phyloP scores from a whole-genome alignment of 768 basidiomycete genomes.

The Podaxis sp. region DNA sequence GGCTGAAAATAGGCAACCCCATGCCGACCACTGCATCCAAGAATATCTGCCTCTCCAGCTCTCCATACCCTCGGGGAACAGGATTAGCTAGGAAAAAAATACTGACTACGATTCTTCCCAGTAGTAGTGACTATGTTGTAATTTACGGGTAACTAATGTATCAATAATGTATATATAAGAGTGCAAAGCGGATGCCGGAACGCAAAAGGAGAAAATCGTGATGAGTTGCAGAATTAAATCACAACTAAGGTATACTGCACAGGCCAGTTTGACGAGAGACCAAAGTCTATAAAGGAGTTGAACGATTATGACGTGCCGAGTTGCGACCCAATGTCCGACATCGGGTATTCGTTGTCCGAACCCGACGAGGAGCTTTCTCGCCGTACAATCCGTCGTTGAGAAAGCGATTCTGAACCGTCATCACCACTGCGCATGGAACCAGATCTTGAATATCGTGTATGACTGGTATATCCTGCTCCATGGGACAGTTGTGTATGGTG shows the following conservation, averaged over 20 bases:
- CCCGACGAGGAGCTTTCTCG: not conserved
- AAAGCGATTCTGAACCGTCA: not conserved
- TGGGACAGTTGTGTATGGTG: constrained; percentile 4
- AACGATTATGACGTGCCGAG: not conserved
- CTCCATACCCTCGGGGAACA: not conserved
- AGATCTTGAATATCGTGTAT: not conserved
- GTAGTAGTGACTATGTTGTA: too few species aligned
- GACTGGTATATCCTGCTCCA: not conserved
- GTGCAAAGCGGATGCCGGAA: not conserved
- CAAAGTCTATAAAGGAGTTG: too few species aligned
- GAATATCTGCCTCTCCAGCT: not conserved
- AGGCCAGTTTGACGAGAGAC: too few species aligned
- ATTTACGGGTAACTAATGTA: not conserved
- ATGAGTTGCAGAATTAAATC: not conserved
- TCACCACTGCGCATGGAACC: not conserved
- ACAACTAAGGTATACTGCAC: not conserved
- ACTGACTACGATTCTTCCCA: too few species aligned
- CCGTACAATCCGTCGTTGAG: not conserved
- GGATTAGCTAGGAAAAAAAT: not conserved
- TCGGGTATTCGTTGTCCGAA: not conserved
- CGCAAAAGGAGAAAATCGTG: not conserved
- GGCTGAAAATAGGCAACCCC: not conserved
- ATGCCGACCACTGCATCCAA: not conserved
- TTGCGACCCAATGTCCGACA: not conserved
- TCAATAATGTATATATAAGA: not conserved